Percentiles rank a stretch among this genome's conserved stretches.
phyloP scores from a whole-genome alignment of 169 alveolate species.

The Plasmodium fragile region DNA sequence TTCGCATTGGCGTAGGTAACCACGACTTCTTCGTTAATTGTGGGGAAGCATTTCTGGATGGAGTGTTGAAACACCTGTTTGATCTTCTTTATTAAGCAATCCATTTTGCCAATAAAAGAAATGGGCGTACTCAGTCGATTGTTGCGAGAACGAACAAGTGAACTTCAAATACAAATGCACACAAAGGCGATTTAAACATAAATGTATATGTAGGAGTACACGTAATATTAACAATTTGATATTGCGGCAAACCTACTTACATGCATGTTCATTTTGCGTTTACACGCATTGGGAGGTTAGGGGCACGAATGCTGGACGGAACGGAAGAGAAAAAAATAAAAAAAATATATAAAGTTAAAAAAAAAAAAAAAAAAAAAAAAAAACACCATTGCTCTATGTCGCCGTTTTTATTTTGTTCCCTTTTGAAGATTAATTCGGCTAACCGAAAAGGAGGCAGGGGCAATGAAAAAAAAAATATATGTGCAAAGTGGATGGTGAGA shows the following conservation, averaged over 20 bases:
- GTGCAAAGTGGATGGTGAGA: not conserved
- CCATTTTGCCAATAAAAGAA: slow-evolving; percentile 26
- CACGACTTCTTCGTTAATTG: slow-evolving; percentile 55
- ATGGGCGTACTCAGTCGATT: not conserved
- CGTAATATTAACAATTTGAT: not conserved
- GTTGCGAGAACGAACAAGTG: not conserved
- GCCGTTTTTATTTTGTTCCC: not conserved
- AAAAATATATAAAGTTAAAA: not conserved
- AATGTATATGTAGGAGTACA: not conserved
- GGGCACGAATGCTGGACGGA: not conserved
- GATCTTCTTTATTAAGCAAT: slow-evolving; percentile 58
- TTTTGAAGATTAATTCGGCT: slow-evolving; percentile 4
- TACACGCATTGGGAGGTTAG: not conserved
- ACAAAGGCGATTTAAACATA: not conserved
- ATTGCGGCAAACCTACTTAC: not conserved
- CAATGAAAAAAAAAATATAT: not conserved
- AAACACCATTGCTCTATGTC: not conserved
- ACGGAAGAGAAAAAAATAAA: not conserved
- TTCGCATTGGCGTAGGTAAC: slow-evolving; percentile 60
- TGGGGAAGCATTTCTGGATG: slow-evolving; percentile 67
- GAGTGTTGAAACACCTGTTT: slow-evolving; percentile 47
- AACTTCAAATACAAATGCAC: not conserved
- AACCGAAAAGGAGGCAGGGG: not conserved
- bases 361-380: not conserved
- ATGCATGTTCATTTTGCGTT: not conserved